Base-by-base conservation (phyloP, 164 flowering plant species). In the Nymphaea thermarum region DNA sequence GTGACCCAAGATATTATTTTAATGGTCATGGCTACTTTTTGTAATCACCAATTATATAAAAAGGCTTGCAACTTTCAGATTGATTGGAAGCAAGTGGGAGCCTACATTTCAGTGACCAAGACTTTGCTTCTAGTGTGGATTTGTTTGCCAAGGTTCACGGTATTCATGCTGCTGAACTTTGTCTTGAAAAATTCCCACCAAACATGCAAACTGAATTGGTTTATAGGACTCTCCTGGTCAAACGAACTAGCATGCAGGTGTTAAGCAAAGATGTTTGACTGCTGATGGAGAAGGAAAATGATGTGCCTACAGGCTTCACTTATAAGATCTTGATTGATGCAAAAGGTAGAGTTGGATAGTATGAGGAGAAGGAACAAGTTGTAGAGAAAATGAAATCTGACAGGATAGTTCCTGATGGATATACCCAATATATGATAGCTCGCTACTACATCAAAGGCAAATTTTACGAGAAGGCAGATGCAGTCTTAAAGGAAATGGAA, bases 31-130 rank as follows among this genome's bases (percentile, higher is more conserved):
- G 44, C 68, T 15, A 66, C 71, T 67, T 88, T 93, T 69, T 85
- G 93, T 43, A 86, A 66, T 64, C 81, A 85, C 42, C 72, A 71
- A 42, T 67, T 82, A 77, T 87, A 51, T 75, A 75, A 67, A 25
- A 90, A 71, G 80, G 98, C 98, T 25, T 78, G 73, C 86, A 90
- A 93, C 71, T 93, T n/a, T 82, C 83, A 4, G 91, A 89, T 73
- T 89, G 96, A 96, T 44, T 89, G 83, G 90, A 90, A 71, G 67
- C 73, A 64, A 78, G 67, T 3, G 78, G 82, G 63, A 71, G 44
- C 6, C 42, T 82, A 45, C 84, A 81, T 4, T 81, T 85, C 66
- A 64, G 12, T 42, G 96, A 91, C 76, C 79, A 80, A 70, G 87
- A 93, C 41, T n/a, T n/a, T n/a, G n/a, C n/a, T n/a, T n/a, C n/a